A percentile compares a stretch with the other conserved stretches of the same genome.
These are phyloP conservation scores for Pseudocohnilembus persalinus DNA, from an alignment of 169 alveolate genomes.

Conservation along the genomic window DNA sequence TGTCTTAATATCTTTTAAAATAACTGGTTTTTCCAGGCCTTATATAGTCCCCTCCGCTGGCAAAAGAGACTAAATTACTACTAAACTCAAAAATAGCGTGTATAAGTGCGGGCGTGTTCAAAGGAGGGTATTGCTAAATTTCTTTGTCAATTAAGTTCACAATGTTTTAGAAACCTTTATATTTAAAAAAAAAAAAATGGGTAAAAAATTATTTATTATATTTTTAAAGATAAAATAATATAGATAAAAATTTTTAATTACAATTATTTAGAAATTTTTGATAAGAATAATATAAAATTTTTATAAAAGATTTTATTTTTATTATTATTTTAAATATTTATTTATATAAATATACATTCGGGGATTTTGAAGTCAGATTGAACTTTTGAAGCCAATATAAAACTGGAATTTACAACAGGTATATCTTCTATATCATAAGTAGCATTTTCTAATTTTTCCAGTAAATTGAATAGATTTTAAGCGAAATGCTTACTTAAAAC, in stretches of 20 bases:
- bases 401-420: neutral
- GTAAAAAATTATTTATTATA: too few relatives aligned
- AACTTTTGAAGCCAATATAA: neutral
- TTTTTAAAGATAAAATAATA: too few relatives aligned
- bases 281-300: too few relatives aligned
- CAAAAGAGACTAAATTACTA: neutral
- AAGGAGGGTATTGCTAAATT: neutral
- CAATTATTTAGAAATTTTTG: too few relatives aligned
- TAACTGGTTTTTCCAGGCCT: neutral
- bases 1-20: neutral
- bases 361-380: neutral
- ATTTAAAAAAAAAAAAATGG: too few relatives aligned
- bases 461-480: neutral
- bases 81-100: neutral
- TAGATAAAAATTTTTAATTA: too few relatives aligned
- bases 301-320: too few relatives aligned
- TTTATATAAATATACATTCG: neutral
- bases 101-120: neutral
- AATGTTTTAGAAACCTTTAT: neutral
- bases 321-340: too few relatives aligned
- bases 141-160: neutral
- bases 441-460: too few relatives aligned
- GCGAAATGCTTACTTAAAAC: neutral
- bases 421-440: too few relatives aligned
- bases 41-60: neutral